phyloP scores from a whole-genome alignment of 2,329 filamentous ascomycete species.

The Stachybotrys echinatus region DNA sequence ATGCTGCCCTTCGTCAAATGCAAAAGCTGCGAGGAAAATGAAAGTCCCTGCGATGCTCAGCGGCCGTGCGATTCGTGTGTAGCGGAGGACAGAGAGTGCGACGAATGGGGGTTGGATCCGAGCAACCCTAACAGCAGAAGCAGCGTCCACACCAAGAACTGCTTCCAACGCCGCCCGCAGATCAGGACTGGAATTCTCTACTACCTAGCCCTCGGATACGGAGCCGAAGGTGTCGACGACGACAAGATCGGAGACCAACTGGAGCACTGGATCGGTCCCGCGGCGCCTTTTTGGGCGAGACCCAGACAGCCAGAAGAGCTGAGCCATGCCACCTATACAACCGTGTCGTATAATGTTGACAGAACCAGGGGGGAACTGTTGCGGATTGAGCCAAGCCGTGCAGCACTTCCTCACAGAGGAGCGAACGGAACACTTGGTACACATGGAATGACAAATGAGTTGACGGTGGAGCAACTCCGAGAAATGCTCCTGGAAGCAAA shows the following conservation, averaged over 20 bases:
- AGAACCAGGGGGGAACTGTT: no score
- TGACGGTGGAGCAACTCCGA: background rate
- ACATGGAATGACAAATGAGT: background rate
- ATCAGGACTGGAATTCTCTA: conserved; percentile 21
- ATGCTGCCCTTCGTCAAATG: conserved; percentile 19
- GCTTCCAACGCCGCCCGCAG: conserved; percentile 9
- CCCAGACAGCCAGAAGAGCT: background rate
- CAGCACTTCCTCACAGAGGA: conserved; percentile 4
- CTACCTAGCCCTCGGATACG: conserved; percentile 25
- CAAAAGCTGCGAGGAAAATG: conserved; percentile 12
- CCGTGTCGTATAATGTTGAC: background rate
- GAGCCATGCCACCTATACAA: no score
- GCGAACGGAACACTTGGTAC: background rate
- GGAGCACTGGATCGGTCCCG: conserved; percentile 15
- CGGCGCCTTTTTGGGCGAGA: conserved; percentile 9
- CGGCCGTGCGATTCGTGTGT: conserved; percentile 31
- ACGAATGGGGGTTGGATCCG: no score
- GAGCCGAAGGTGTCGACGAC: conserved; percentile 15
- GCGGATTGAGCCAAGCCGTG: background rate
- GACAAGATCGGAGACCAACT: conserved; percentile 11
- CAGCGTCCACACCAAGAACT: conserved; percentile 7
- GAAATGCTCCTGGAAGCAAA: background rate
- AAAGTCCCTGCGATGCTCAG: conserved; percentile 26
- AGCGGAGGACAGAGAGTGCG: no score
- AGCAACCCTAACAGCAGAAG: no score